Evolutionary conservation across 768 basidiomycete species (phyloP), one percentile per base, ranked within the genome.

Genomic region (Podaxis sp.): DNA sequence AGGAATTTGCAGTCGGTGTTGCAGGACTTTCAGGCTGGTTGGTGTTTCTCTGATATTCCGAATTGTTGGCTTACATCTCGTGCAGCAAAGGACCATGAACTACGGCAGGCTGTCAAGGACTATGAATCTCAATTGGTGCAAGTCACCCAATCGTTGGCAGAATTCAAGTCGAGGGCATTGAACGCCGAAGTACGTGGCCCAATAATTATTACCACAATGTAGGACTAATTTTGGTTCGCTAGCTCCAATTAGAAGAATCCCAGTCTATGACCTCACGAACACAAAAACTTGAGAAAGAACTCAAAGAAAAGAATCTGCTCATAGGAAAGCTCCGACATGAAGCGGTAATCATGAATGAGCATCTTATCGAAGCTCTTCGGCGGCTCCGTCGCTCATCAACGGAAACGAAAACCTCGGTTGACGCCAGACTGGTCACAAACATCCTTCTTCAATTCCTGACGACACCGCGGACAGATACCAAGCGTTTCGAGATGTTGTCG

Each of bases 261-360:
- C 79, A 85, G 37, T 81, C 82, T 4, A 88, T 86, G 69, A 82
- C 84, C 1, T 79, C 84, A 1, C 81, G 84, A 44, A 87, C 89
- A 4, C 81, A 84, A 46, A 84, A 87, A 48, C 76, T 98, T 2
- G 90, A 95, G 71, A 89, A 89, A 70, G 93, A 98, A 67, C 79
- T 97, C 51, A 97, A 94, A 73, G 96, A 98, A 73, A 98, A 99
- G 82, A 89, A 87, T 59, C 75, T 92, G n/a, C 80, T 97, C 11
- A 91, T 97, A n/a, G 91, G 89, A 50, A 98, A 98, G 72, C 79
- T 98, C 60, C 84, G 95, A 50, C 96, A 98, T 67, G 96, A 99
- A 82, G 96, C 90, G 54, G 94, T 99, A 13, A 96, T 98, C 61
- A 87, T 95, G 70, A 98, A 98, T 65, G 97, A 98, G 69, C 97